Percentiles rank a stretch among this genome's conserved stretches.
These are phyloP conservation scores for Trichoderma harzianum DNA, from an alignment of 2,329 filamentous ascomycete genomes.

Conservation along the genomic window DNA sequence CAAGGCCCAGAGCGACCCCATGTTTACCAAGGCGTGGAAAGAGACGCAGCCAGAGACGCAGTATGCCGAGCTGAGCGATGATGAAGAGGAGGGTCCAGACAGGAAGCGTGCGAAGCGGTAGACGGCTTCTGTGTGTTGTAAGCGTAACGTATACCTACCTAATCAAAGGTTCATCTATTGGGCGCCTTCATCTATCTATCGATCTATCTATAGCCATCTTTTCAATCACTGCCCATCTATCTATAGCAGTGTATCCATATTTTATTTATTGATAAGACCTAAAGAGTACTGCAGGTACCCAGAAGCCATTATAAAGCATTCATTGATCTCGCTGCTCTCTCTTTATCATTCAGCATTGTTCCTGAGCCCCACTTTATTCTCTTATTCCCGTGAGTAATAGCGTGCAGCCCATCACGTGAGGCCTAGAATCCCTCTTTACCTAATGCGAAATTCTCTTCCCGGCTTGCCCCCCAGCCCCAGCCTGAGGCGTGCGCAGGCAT, in stretches of 20 bases:
- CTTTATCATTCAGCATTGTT: not conserved
- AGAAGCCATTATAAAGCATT: too few relatives aligned
- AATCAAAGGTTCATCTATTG: not conserved
- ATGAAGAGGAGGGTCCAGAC: slow-evolving; percentile 69
- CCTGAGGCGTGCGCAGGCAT: slow-evolving; percentile 31
- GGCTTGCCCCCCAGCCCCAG: slow-evolving; percentile 12
- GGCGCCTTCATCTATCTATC: not conserved
- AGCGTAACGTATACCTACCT: not conserved
- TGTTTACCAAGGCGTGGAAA: slow-evolving; percentile 93
- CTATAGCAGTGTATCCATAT: not conserved
- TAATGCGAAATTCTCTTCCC: slow-evolving; percentile 5
- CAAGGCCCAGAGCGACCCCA: slow-evolving; percentile 84
- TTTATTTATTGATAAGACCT: not conserved
- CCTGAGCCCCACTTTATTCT: not conserved
- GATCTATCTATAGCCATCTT: too few relatives aligned
- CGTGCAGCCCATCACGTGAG: slow-evolving; percentile 6
- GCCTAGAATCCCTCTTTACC: not conserved
- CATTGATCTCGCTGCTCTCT: not conserved
- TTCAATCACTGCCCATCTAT: too few relatives aligned
- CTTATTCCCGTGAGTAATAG: not conserved
- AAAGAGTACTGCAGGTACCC: too few relatives aligned
- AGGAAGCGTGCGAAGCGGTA: slow-evolving; percentile 59
- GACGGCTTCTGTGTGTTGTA: not conserved
- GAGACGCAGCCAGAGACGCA: slow-evolving; percentile 88
- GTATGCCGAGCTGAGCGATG: slow-evolving; percentile 85